Conservation (phyloP, 371 early-diverging fungal species). For the Mortierella sp. region DNA sequence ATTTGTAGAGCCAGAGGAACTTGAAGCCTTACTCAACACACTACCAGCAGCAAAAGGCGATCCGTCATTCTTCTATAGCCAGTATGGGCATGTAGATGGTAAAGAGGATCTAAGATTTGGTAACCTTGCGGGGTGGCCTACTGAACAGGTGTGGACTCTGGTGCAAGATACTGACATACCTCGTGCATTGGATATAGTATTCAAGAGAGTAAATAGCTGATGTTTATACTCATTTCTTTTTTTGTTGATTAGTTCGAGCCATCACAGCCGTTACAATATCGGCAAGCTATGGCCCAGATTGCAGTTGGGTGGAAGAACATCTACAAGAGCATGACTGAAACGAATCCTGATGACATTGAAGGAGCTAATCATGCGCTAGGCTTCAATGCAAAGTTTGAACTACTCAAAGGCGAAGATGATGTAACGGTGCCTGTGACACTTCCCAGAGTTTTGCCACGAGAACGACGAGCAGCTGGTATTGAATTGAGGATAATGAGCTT, state of each 20-base stretch:
- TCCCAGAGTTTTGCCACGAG: slow-evolving; percentile 40
- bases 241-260: slow-evolving; percentile 21
- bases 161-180: too few species aligned
- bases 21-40: slow-evolving; percentile 31
- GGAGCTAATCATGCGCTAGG: slow-evolving; percentile 53
- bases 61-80: slow-evolving; percentile 48
- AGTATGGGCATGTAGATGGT: slow-evolving; percentile 56
- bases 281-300: slow-evolving; percentile 34
- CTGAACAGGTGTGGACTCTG: slow-evolving; percentile 26
- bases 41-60: slow-evolving; percentile 49
- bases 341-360: slow-evolving; percentile 31
- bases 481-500: slow-evolving; percentile 46
- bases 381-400: slow-evolving; percentile 31
- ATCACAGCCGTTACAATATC: slow-evolving; percentile 27
- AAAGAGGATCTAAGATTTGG: slow-evolving; percentile 55
- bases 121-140: slow-evolving; percentile 52
- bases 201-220: neutral
- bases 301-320: slow-evolving; percentile 44
- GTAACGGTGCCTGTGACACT: slow-evolving; percentile 24
- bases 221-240: neutral
- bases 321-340: slow-evolving; percentile 23
- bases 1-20: slow-evolving; percentile 47
- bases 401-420: slow-evolving; percentile 23
- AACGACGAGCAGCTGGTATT: slow-evolving; percentile 37
- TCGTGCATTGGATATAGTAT: neutral